Conservation (phyloP, 2,329 filamentous ascomycete species). For the Dendrostoma leiphaemia region DNA sequence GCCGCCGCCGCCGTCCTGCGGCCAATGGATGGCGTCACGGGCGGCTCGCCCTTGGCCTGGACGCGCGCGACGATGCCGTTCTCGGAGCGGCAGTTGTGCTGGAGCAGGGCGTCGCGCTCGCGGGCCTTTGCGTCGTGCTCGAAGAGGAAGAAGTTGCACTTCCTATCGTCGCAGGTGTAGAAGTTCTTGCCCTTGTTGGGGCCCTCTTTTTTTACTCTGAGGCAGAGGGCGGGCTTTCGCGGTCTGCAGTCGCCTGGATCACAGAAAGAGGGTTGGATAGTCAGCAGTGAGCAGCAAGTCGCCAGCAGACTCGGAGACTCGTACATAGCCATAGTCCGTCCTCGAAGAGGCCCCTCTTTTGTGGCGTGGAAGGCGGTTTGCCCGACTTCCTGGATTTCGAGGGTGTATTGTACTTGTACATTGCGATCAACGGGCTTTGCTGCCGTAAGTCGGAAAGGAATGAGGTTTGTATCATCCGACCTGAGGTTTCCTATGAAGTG, state of each 20-base stretch:
- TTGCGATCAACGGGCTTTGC: neutral
- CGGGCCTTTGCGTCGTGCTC: constrained; percentile 35
- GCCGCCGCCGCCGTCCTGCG: neutral
- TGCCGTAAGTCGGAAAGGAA: neutral
- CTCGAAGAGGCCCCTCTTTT: constrained; percentile 22
- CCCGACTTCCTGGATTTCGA: constrained; percentile 4
- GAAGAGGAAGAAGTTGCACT: constrained; percentile 45
- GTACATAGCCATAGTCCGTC: constrained; percentile 29
- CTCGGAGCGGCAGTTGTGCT: constrained; percentile 18
- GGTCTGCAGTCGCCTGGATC: constrained; percentile 46
- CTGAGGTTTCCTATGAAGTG: no score
- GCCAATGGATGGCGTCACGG: neutral
- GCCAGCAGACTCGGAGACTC: neutral
- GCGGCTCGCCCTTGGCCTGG: constrained; percentile 12
- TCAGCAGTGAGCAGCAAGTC: no score
- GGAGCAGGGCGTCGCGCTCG: constrained; percentile 24
- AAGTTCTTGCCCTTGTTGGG: constrained; percentile 41
- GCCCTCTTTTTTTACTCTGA: constrained; percentile 36
- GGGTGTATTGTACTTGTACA: constrained; percentile 17
- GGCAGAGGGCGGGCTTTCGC: constrained; percentile 33
- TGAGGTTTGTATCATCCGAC: neutral
- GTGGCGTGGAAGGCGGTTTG: constrained; percentile 3
- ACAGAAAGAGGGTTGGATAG: no score
- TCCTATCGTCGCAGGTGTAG: constrained; percentile 35
- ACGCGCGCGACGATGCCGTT: constrained; percentile 12